Evolutionary conservation across 805 yeast genomes (phyloP).

Genomic region (Tetrapisispora iriomotensis): DNA sequence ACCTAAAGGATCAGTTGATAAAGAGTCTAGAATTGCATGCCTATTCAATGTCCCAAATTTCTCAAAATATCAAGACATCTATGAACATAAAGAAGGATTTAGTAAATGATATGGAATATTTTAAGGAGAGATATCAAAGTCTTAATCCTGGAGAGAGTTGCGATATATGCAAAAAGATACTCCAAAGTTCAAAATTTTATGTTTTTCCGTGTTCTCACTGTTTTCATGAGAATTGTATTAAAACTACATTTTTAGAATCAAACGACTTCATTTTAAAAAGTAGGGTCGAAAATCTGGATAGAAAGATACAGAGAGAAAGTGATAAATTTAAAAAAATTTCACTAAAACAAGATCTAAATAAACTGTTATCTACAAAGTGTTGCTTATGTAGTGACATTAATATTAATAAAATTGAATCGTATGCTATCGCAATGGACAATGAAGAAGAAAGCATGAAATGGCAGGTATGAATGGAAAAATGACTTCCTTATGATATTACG

Average conservation of each 20-base stretch:
- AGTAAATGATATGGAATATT: slow-evolving; percentile 44
- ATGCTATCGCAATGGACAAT: slow-evolving; percentile 39
- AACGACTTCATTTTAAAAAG: slow-evolving; percentile 61
- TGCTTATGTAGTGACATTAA: slow-evolving; percentile 66
- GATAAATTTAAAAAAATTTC: slow-evolving; percentile 31
- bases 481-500: too few relatives aligned
- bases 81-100: slow-evolving; percentile 51
- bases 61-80: slow-evolving; percentile 69
- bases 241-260: slow-evolving; percentile 46
- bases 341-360: slow-evolving; percentile 58
- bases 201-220: slow-evolving; percentile 87
- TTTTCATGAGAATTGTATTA: slow-evolving; percentile 83
- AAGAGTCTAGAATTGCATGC: slow-evolving; percentile 69
- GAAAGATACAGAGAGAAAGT: slow-evolving; percentile 19
- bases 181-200: slow-evolving; percentile 63
- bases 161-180: slow-evolving; percentile 53
- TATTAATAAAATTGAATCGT: slow-evolving; percentile 54
- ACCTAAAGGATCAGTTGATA: slow-evolving; percentile 75
- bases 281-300: slow-evolving; percentile 38
- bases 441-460: slow-evolving; percentile 38
- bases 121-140: slow-evolving; percentile 47
- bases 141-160: slow-evolving; percentile 84
- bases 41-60: slow-evolving; percentile 49
- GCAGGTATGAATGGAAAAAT: slow-evolving; percentile 38
- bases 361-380: slow-evolving; percentile 53